These are phyloP conservation scores for Zygoascus hellenicus DNA, from an alignment of 1,139 yeast genomes.

Conservation along the genomic window DNA sequence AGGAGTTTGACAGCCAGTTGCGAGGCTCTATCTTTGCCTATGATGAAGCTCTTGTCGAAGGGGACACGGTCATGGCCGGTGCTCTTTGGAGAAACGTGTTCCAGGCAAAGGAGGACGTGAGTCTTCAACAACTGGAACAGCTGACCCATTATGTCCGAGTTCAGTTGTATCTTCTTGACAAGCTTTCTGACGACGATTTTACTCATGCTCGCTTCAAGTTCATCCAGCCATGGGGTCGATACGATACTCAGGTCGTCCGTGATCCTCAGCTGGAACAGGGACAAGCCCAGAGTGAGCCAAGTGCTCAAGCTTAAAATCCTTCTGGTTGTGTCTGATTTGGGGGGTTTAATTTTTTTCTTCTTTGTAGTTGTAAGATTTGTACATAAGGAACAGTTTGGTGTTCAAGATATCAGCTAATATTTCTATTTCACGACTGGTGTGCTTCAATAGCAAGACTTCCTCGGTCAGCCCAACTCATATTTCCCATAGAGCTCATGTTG, in stretches of 20 bases:
- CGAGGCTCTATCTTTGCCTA: conserved; percentile 86
- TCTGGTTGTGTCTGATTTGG: too few species aligned
- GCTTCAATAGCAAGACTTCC: too few species aligned
- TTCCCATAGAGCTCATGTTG: conserved; percentile 9
- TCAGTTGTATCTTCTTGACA: conserved; percentile 79
- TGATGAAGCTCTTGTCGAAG: conserved; percentile 84
- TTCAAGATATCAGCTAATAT: too few species aligned
- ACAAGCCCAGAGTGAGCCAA: too few species aligned
- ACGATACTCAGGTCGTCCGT: conserved; percentile 53
- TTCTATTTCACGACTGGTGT: too few species aligned
- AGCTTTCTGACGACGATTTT: conserved; percentile 84
- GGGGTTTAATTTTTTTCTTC: too few species aligned
- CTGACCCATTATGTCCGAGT: conserved; percentile 82
- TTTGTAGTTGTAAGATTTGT: too few species aligned
- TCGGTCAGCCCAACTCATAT: not conserved
- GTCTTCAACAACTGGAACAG: conserved; percentile 79
- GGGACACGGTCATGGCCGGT: conserved; percentile 78
- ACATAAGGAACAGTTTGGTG: too few species aligned
- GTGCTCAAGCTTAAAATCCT: too few species aligned
- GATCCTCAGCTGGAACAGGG: conserved; percentile 4
- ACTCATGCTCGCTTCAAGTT: conserved; percentile 85
- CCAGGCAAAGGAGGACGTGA: conserved; percentile 77
- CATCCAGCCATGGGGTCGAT: conserved; percentile 78
- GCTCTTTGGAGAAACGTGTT: conserved; percentile 62
- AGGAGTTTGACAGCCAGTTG: conserved; percentile 84